Evolutionary conservation across 2,329 filamentous ascomycete genomes (phyloP), one percentile per base, ranked within the genome.

Genomic region (Zalaria obscura): DNA sequence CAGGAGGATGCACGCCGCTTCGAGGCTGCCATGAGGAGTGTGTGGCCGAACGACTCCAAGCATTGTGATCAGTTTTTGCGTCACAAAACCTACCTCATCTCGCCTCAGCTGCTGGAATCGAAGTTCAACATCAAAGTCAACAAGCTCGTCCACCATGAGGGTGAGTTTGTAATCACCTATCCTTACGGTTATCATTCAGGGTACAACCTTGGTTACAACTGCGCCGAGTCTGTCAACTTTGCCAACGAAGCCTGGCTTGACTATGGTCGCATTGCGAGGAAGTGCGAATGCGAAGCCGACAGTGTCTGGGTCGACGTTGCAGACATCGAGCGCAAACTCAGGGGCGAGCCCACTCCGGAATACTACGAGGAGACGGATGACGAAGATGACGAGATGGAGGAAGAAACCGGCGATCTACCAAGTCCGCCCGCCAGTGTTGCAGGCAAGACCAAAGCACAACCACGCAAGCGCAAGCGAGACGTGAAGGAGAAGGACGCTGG

Each of bases 121-220:
- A 80, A 94, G 53, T 95, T 84, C 62, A 85, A 86, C 49, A 95
- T 98, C 64, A 89, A 84, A 42, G 93, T 96, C 57, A 98, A 98
- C 68, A 89, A 86, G 55, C 75, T 93, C 47, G 84, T 96, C 8
- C 93, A 93, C 39, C 87, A 94, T 52, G 91, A 94, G 47, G 89
- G 91, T 45, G 91, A 98, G 56, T 98, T 98, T 49, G 87, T 98
- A 47, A 93, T 98, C 49, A 98, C 91, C 0, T 98, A 94, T 57
- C 91, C 91, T 0, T 98, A 96, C 54, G 91, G 91, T 25, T 98
- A 98, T 58, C 91, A 98, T 57, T 98, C 91, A 4, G 91, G 91
- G 4, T 98, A 93, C 61, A 98, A 98, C 53, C 68, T 98, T 32
- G 91, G 93, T 10, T 98, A 98, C 67, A 98, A 98, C 59, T 98